Conservation (phyloP, 108 stramenopile species). For the Licmophora abbreviata region DNA sequence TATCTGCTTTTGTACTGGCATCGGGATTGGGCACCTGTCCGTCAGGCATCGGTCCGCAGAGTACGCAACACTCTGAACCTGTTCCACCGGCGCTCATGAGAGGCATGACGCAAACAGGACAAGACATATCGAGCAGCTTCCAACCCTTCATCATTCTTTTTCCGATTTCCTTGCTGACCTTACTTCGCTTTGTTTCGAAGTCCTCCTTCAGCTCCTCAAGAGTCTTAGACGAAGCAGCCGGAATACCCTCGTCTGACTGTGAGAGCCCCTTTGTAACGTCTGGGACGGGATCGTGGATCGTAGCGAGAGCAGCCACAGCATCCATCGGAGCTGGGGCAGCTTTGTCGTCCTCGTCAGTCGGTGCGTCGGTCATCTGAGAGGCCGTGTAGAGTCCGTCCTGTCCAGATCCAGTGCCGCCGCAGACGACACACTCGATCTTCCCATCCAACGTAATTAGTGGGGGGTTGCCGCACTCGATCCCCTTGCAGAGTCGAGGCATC, state of each 20-base stretch:
- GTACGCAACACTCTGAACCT: slow-evolving; percentile 31
- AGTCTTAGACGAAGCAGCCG: neutral
- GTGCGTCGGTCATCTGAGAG: neutral
- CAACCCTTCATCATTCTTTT: slow-evolving; percentile 45
- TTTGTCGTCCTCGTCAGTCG: neutral
- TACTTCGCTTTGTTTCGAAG: slow-evolving; percentile 31
- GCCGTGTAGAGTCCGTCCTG: slow-evolving; percentile 29
- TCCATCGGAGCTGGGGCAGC: neutral
- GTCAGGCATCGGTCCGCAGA: slow-evolving; percentile 19
- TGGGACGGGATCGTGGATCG: no score
- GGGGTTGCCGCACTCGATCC: slow-evolving; percentile 24
- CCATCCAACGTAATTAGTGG: slow-evolving; percentile 24
- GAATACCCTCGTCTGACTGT: neutral
- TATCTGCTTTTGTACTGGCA: neutral
- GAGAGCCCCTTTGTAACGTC: neutral
- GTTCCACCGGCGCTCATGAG: slow-evolving; percentile 33
- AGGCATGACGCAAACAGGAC: slow-evolving; percentile 42
- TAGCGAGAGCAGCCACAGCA: neutral
- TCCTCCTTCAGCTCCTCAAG: slow-evolving; percentile 12
- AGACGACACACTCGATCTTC: slow-evolving; percentile 40
- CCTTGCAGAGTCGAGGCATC: slow-evolving; percentile 28
- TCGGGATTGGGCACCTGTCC: no score
- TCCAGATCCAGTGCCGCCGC: slow-evolving; percentile 42
- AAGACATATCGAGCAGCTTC: slow-evolving; percentile 37
- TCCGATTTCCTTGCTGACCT: slow-evolving; percentile 47